Evolutionary conservation across 371 early-diverging fungal species (phyloP).

Genomic region (Nosema muscidifuracis): DNA sequence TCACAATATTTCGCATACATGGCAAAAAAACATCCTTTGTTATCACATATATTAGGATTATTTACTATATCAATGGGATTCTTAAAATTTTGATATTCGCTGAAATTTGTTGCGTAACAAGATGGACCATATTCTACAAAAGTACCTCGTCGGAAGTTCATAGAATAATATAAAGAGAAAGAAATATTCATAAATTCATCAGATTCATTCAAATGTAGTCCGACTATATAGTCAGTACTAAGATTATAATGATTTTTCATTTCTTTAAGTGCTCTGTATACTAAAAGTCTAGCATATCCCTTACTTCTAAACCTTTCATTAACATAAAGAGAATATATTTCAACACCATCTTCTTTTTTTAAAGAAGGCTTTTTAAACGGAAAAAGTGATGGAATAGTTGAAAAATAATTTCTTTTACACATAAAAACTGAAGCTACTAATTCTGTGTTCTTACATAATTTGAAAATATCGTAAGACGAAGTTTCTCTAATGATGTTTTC

Average conservation of each 20-base stretch:
- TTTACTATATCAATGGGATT: neutral
- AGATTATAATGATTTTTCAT: slow-evolving; percentile 9
- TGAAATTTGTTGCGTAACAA: neutral
- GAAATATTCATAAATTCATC: slow-evolving; percentile 28
- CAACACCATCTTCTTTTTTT: neutral
- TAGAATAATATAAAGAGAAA: slow-evolving; percentile 24
- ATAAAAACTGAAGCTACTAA: slow-evolving; percentile 18
- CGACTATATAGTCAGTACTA: slow-evolving; percentile 10
- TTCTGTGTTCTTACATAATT: neutral
- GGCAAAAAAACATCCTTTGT: neutral
- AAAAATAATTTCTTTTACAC: neutral
- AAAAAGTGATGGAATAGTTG: neutral
- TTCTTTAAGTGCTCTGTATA: slow-evolving; percentile 4
- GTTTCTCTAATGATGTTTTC: neutral
- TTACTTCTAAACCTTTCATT: slow-evolving; percentile 17
- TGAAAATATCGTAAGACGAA: neutral
- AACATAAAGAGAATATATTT: slow-evolving; percentile 17
- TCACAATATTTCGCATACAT: neutral
- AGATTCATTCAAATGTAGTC: slow-evolving; percentile 16
- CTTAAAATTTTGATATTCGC: neutral
- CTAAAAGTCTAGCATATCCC: slow-evolving; percentile 13
- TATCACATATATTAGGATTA: neutral
- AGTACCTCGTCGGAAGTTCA: slow-evolving; percentile 14
- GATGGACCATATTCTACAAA: slow-evolving; percentile 11
- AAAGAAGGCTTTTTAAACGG: neutral